phyloP scores from a whole-genome alignment of 2,329 filamentous ascomycete genomes.

The Aspergillus sojae region DNA sequence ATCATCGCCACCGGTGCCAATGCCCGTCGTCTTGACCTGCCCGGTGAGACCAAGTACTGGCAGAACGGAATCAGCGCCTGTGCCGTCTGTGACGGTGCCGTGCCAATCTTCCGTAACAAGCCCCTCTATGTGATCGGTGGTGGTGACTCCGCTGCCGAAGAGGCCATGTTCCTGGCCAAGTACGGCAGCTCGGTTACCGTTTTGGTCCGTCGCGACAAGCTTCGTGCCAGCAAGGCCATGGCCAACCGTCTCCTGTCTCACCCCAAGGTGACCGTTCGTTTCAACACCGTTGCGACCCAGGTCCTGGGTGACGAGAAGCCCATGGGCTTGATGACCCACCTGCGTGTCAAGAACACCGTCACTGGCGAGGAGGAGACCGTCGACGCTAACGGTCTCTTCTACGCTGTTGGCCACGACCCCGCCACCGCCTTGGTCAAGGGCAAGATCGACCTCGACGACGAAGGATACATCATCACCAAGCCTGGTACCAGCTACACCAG shows the following conservation, averaged over 20 bases:
- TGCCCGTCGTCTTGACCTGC: conserved; percentile 77
- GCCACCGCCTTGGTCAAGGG: conserved; percentile 89
- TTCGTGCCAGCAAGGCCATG: conserved; percentile 91
- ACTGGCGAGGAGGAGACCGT: conserved; percentile 80
- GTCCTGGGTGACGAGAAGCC: conserved; percentile 79
- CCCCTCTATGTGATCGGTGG: conserved; percentile 94
- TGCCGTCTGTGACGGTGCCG: conserved; percentile 94
- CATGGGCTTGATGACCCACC: conserved; percentile 79
- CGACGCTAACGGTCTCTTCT: conserved; percentile 90
- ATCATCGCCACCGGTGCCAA: conserved; percentile 97
- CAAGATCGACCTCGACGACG: conserved; percentile 82
- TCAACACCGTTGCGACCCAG: conserved; percentile 79
- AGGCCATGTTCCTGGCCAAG: conserved; percentile 96
- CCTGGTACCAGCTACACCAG: conserved; percentile 88
- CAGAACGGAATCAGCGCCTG: conserved; percentile 95
- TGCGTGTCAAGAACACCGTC: conserved; percentile 78
- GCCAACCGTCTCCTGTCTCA: conserved; percentile 78
- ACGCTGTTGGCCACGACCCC: conserved; percentile 95
- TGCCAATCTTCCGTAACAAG: conserved; percentile 97
- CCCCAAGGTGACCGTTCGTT: conserved; percentile 88
- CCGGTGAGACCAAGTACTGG: conserved; percentile 95
- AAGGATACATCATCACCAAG: conserved; percentile 88
- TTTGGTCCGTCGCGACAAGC: conserved; percentile 81
- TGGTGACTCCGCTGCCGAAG: conserved; percentile 94
- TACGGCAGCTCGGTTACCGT: conserved; percentile 95